Evolutionary conservation across 371 early-diverging fungal species (phyloP), one percentile per base, ranked within the genome.

Genomic region (Lichtheimia ramosa): DNA sequence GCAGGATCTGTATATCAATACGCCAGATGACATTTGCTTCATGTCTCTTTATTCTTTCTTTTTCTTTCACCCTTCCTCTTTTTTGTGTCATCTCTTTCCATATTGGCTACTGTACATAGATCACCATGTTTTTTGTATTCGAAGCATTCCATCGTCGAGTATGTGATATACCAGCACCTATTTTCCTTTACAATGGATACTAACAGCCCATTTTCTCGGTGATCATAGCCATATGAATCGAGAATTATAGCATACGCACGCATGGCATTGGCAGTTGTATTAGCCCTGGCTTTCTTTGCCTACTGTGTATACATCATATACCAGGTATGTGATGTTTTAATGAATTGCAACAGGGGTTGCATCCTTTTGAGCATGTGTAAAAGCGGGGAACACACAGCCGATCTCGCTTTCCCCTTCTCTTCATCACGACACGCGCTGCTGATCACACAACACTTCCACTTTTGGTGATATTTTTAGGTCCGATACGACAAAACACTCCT

Each of bases 111-210:
- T 34, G 34, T 34, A 34, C 34, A 34, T 34, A 34, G 10, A 34
- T 34, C 34, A 34, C 2, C 54, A 74, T 75, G 75, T 69, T 72
- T 73, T 75, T 75, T 49, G 57, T 75, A 42, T 54, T 58, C 18
- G 75, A 75, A 68, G 73, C 75, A 21, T 75, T 63, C 25, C 68
- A 75, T 50, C 51, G 70, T 61, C 54, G 68, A 51, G 75, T 75
- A 68, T 60, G 34, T 34, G 2, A 39, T 28, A 14, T 27, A 40
- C 25, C 23, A 39, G 15, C 12, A 43, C 15, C n/a, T 7, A 18
- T 14, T 18, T n/a, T n/a, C n/a, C 23, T 18, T 15, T 25, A 34
- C 10, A 34, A 34, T 34, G 10, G 34, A 10, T 34, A 34, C 10
- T 34, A 34, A 10, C 34, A 34, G 10, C 3, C 18, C 2, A 25